Evolutionary conservation across 2,329 filamentous ascomycete species (phyloP).

Genomic region (Gaeumannomyces sp.): DNA sequence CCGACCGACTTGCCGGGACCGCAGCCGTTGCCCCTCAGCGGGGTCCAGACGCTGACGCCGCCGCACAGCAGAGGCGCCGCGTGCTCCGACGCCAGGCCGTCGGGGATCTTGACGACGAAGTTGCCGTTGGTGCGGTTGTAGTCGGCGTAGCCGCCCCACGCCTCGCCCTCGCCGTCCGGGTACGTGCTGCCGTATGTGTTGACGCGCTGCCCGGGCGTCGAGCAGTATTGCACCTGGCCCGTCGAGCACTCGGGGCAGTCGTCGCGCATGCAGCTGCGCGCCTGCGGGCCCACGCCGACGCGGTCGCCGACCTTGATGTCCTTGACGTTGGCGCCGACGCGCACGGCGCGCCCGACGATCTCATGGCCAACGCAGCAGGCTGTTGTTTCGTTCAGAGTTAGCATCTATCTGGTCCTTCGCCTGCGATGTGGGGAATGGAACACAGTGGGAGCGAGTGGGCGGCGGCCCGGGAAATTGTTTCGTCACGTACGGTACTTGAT

Average conservation of each 20-base stretch:
- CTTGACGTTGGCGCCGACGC: slow-evolving; percentile 42
- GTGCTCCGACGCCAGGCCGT: slow-evolving; percentile 16
- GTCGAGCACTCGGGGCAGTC: slow-evolving; percentile 21
- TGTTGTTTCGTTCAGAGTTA: background rate
- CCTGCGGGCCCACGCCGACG: slow-evolving; percentile 18
- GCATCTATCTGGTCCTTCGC: background rate
- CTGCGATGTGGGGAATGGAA: no score
- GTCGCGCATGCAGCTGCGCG: slow-evolving; percentile 25
- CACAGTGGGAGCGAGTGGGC: no score
- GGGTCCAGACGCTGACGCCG: slow-evolving; percentile 15
- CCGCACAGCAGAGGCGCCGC: slow-evolving; percentile 21
- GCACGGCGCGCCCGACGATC: slow-evolving; percentile 53
- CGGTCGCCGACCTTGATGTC: slow-evolving; percentile 27
- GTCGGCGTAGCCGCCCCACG: slow-evolving; percentile 18
- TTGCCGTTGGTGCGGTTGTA: slow-evolving; percentile 31
- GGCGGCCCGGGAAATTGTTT: no score
- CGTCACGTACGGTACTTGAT: slow-evolving; percentile 27
- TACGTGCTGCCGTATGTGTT: slow-evolving; percentile 14
- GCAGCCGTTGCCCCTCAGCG: slow-evolving; percentile 12
- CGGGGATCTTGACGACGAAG: slow-evolving; percentile 27
- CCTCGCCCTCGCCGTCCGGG: slow-evolving; percentile 32
- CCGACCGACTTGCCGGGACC: slow-evolving; percentile 15
- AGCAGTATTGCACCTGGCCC: slow-evolving; percentile 14
- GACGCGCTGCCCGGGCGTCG: slow-evolving; percentile 7
- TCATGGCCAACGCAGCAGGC: slow-evolving; percentile 56